phyloP scores from a whole-genome alignment of 805 yeast species.

The Metschnikowia anglica region DNA sequence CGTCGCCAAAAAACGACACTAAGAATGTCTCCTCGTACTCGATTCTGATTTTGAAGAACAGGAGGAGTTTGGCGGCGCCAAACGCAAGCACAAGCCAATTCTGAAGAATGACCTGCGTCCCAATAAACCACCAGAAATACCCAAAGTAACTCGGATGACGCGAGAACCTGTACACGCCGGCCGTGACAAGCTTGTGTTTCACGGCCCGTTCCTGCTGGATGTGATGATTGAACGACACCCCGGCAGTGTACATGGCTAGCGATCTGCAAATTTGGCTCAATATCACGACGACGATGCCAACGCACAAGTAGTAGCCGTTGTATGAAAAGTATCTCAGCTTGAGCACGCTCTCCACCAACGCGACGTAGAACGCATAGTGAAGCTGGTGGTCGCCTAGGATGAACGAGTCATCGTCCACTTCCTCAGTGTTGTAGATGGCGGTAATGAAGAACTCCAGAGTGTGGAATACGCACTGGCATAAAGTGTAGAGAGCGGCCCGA shows the following conservation, averaged over 20 bases:
- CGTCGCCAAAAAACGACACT: conserved; percentile 66
- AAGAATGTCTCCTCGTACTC: conserved; percentile 67
- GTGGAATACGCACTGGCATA: conserved; percentile 56
- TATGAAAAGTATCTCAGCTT: conserved; percentile 7
- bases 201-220: conserved; percentile 52
- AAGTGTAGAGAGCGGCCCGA: conserved; percentile 14
- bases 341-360: conserved; percentile 17
- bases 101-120: conserved; percentile 68
- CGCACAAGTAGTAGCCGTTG: background rate
- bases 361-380: conserved; percentile 22
- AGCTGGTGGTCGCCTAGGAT: conserved; percentile 35
- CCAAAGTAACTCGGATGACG: conserved; percentile 95
- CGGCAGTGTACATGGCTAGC: conserved; percentile 84
- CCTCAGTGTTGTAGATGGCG: conserved; percentile 64
- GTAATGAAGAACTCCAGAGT: conserved; percentile 80
- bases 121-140: conserved; percentile 90
- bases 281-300: conserved; percentile 51
- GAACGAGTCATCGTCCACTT: conserved; percentile 62
- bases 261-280: conserved; percentile 71
- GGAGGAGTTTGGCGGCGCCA: conserved; percentile 59
- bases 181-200: conserved; percentile 67
- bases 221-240: conserved; percentile 79
- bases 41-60: conserved; percentile 70
- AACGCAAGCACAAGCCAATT: conserved; percentile 60
- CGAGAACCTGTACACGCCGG: conserved; percentile 63